phyloP scores from a whole-genome alignment of 2,329 filamentous ascomycete genomes.

The Fusarium phyllophilum region DNA sequence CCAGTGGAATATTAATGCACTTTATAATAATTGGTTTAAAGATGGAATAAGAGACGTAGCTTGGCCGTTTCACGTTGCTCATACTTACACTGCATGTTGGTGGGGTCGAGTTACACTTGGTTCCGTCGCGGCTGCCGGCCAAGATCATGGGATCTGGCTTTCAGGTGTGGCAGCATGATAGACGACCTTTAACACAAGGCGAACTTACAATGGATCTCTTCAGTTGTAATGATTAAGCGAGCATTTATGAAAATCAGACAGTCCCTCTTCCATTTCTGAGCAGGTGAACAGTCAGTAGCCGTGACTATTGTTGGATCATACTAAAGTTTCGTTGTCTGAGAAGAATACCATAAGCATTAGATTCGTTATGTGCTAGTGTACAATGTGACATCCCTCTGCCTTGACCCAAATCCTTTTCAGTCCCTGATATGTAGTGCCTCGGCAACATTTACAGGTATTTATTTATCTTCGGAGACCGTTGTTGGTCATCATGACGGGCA shows the following conservation, averaged over 20 bases:
- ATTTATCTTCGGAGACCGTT: constrained; percentile 16
- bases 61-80: constrained; percentile 22
- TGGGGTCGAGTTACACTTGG: constrained; percentile 30
- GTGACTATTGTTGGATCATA: neutral
- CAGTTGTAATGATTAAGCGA: neutral
- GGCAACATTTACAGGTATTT: constrained; percentile 2
- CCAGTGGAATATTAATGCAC: neutral
- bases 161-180: neutral
- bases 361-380: constrained; percentile 42
- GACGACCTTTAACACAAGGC: neutral
- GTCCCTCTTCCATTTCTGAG: neutral
- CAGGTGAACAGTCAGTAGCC: neutral
- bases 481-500: constrained; percentile 13
- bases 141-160: constrained; percentile 31
- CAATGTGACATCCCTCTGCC: constrained; percentile 20
- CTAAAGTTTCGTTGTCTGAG: neutral
- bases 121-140: constrained; percentile 34
- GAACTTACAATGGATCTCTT: neutral
- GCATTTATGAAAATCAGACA: neutral
- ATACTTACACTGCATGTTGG: constrained; percentile 31
- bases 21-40: neutral
- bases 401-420: neutral
- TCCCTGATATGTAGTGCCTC: neutral
- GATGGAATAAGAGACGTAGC: constrained; percentile 14
- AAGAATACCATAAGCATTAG: constrained; percentile 32